Conservation (phyloP, 2,329 filamentous ascomycete genomes). For the Gremmenia infestans region DNA sequence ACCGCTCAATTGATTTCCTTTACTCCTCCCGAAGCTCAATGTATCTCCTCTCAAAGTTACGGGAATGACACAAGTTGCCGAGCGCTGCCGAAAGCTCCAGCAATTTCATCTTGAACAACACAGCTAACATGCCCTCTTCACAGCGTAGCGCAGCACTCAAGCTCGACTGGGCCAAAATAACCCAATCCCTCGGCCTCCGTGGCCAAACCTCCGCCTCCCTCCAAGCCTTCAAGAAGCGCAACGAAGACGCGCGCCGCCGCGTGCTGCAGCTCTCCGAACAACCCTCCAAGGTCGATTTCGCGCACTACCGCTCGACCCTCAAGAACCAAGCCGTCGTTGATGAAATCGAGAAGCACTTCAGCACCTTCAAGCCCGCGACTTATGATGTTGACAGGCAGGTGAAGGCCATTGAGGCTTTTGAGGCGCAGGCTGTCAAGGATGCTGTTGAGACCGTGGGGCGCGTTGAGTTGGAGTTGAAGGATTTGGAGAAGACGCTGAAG, state of each 20-base stretch:
- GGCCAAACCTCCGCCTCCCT: constrained; percentile 90
- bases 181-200: constrained; percentile 89
- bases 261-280: constrained; percentile 78
- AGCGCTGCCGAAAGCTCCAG: constrained; percentile 15
- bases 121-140: constrained; percentile 27
- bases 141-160: constrained; percentile 98
- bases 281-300: constrained; percentile 85
- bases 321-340: constrained; percentile 96
- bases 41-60: neutral
- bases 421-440: constrained; percentile 94
- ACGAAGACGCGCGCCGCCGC: constrained; percentile 96
- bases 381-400: constrained; percentile 93
- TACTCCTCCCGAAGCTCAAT: neutral
- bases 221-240: constrained; percentile 98
- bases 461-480: constrained; percentile 91
- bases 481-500: constrained; percentile 88
- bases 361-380: constrained; percentile 81
- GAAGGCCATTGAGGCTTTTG: constrained; percentile 97
- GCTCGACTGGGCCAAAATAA: constrained; percentile 97
- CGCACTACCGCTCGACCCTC: constrained; percentile 82
- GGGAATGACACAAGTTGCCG: constrained; percentile 6
- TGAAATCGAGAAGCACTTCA: constrained; percentile 96
- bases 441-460: constrained; percentile 94
- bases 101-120: constrained; percentile 10
- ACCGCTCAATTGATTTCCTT: constrained; percentile 25